A percentile compares a stretch with the other conserved stretches of the same genome.
These are phyloP conservation scores for Boletus pseudopeckii DNA, from an alignment of 768 basidiomycete species.

Conservation along the genomic window DNA sequence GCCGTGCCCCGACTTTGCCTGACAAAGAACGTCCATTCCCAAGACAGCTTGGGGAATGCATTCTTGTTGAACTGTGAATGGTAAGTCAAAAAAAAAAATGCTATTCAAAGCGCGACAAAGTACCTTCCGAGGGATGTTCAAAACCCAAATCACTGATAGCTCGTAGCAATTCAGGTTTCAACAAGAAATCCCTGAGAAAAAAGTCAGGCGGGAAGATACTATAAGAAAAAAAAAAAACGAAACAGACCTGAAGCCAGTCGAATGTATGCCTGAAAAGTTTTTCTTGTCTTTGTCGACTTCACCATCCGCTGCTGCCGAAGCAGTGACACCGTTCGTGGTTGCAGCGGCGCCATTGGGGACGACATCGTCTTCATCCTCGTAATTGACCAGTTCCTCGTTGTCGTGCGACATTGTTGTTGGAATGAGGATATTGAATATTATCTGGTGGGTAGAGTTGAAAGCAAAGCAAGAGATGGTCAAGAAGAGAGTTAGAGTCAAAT, in stretches of 20 bases:
- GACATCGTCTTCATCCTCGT: slow-evolving; percentile 87
- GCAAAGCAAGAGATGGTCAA: slow-evolving; percentile 17
- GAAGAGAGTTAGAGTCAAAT: slow-evolving; percentile 23
- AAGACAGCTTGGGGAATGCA: slow-evolving; percentile 99
- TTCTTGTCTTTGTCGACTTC: slow-evolving; percentile 83
- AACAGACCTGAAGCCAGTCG: slow-evolving; percentile 94
- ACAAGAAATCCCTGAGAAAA: slow-evolving; percentile 79
- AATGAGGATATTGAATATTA: slow-evolving; percentile 25
- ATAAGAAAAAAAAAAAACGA: slow-evolving; percentile 4
- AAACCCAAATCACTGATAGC: slow-evolving; percentile 99
- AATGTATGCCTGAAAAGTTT: slow-evolving; percentile 99
- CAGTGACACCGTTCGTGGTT: slow-evolving; percentile 47
- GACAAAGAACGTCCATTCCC: slow-evolving; percentile 99
- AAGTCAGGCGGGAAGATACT: slow-evolving; percentile 1
- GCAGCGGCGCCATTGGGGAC: slow-evolving; percentile 55
- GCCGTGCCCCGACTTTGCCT: slow-evolving; percentile 98
- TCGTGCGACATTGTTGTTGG: slow-evolving; percentile 68
- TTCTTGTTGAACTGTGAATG: slow-evolving; percentile 88
- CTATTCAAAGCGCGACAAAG: neutral
- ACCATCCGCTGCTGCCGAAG: slow-evolving; percentile 43
- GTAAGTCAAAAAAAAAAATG: neutral
- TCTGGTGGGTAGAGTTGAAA: slow-evolving; percentile 23
- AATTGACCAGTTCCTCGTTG: slow-evolving; percentile 91
- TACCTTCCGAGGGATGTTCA: slow-evolving; percentile 99
- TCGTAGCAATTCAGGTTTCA: slow-evolving; percentile 95